A percentile compares a stretch with the other conserved stretches of the same genome.
Evolutionary conservation across 2,329 filamentous ascomycete genomes (phyloP).

Genomic region (Exophiala lecanii-corni): DNA sequence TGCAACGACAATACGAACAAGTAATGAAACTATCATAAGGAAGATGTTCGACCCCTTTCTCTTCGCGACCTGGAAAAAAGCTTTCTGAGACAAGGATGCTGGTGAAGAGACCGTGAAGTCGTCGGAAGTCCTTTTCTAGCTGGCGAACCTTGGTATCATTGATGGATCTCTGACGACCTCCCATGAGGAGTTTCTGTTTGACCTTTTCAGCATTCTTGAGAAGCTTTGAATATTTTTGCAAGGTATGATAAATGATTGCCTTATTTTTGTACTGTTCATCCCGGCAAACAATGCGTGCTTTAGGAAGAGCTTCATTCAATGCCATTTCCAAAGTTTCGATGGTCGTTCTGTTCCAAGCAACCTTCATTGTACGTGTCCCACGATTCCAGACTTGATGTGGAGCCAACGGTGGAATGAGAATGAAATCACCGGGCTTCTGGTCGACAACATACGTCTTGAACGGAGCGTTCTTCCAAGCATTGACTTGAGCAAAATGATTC

Average conservation of each 20-base stretch:
- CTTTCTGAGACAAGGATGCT: slow-evolving; percentile 79
- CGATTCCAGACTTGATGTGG: slow-evolving; percentile 98
- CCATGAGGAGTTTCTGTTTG: slow-evolving; percentile 34
- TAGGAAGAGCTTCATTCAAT: slow-evolving; percentile 78
- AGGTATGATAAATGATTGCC: slow-evolving; percentile 83
- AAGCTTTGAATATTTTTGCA: slow-evolving; percentile 67
- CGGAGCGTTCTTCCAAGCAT: slow-evolving; percentile 90
- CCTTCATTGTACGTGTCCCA: slow-evolving; percentile 92
- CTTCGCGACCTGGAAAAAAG: slow-evolving; percentile 60
- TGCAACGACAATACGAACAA: slow-evolving; percentile 91
- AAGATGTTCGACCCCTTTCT: slow-evolving; percentile 67
- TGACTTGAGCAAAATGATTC: slow-evolving; percentile 91
- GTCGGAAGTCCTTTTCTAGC: slow-evolving; percentile 76
- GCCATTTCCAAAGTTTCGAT: slow-evolving; percentile 86
- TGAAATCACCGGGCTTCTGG: slow-evolving; percentile 84
- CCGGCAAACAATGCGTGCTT: slow-evolving; percentile 83
- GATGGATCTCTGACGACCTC: slow-evolving; percentile 33
- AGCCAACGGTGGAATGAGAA: slow-evolving; percentile 85
- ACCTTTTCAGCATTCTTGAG: slow-evolving; percentile 56
- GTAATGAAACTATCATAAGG: slow-evolving; percentile 87
- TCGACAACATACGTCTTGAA: slow-evolving; percentile 92
- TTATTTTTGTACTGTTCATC: slow-evolving; percentile 99
- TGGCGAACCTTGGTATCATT: slow-evolving; percentile 57
- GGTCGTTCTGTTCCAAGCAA: slow-evolving; percentile 95
- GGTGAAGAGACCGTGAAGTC: slow-evolving; percentile 72